Base-by-base conservation (phyloP, 768 basidiomycete genomes). In the Epithele typhae region DNA sequence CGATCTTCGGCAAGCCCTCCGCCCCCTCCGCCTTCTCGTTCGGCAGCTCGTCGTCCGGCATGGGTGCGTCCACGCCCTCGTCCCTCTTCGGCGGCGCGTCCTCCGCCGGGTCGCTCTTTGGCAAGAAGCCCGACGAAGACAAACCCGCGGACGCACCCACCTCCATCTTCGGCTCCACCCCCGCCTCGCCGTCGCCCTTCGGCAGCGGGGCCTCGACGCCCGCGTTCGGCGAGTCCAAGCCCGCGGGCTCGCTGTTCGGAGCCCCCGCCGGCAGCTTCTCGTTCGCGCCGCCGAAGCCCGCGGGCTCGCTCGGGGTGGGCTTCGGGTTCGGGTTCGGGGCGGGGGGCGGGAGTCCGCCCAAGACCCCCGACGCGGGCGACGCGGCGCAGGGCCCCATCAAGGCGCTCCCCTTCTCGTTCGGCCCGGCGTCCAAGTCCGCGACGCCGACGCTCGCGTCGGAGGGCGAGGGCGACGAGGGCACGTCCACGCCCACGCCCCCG, bases 271-370 rank as follows among this genome's bases (percentile, higher is more conserved):
- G 14, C 24, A 23, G n/a, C 11, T 43, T 48, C 36, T 19, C 51
- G 19, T 52, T 53, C 22, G 47, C 43, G 24, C 47, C 55, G 1
- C 41, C 51, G 32, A 52, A 52, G 52, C 15, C 35, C 35, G 56
- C 45, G 36, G 79, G 79, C 43, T 78, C 71, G 54, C 71, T 82
- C 17, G 80, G 82, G 1, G 82, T 81, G 56, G 77, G 82, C 7
- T 78, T 82, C 7, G 82, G 82, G 5, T 84, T 84, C 52, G 72
- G 71, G 8, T 84, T 79, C 54, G 77, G 72, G n/a, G 27, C 27
- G 8, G 27, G 27, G 8, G 27, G 27, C 27, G 14, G 27, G 12
- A 68, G 61, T 57, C 64, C 70, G 30, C 58, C 65, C 17, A 69
- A 59, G 50, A 59, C 64, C 17, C 54, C 67, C 9, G 55, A 58